Conservation (phyloP, 2,329 filamentous ascomycete genomes). For the Sporothrix sp. region DNA sequence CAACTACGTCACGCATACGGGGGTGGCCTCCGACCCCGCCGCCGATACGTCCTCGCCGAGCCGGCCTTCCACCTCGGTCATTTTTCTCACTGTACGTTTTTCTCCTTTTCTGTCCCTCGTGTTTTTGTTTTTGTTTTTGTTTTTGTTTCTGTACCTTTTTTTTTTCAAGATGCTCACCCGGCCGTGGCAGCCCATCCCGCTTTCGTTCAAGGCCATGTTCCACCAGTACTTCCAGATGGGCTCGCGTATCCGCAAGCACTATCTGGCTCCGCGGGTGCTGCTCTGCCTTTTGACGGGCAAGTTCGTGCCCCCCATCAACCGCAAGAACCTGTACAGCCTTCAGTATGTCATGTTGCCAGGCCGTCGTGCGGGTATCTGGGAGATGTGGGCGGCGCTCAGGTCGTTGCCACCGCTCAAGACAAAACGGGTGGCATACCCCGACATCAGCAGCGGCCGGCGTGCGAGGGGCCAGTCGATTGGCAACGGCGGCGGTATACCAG, state of each 20-base stretch:
- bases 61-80: slow-evolving; percentile 63
- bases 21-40: not conserved
- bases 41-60: slow-evolving; percentile 30
- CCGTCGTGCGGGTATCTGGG: slow-evolving; percentile 64
- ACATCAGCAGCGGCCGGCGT: slow-evolving; percentile 17
- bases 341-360: slow-evolving; percentile 97
- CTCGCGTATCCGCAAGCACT: slow-evolving; percentile 86
- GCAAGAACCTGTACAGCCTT: slow-evolving; percentile 87
- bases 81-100: slow-evolving; percentile 63
- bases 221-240: slow-evolving; percentile 95
- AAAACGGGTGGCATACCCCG: slow-evolving; percentile 29
- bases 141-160: no score
- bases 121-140: not conserved
- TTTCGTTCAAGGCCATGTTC: slow-evolving; percentile 90
- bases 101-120: not conserved
- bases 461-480: slow-evolving; percentile 1
- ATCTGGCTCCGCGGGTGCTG: slow-evolving; percentile 79
- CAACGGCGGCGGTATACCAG: not conserved
- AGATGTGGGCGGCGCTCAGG: slow-evolving; percentile 73
- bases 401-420: slow-evolving; percentile 36
- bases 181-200: slow-evolving; percentile 57
- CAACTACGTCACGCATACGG: slow-evolving; percentile 20
- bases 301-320: slow-evolving; percentile 89
- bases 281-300: slow-evolving; percentile 80
- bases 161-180: slow-evolving; percentile 33